Evolutionary conservation across 805 yeast species (phyloP), one percentile per base, ranked within the genome.

Genomic region (Saccharomycopsis malanga): DNA sequence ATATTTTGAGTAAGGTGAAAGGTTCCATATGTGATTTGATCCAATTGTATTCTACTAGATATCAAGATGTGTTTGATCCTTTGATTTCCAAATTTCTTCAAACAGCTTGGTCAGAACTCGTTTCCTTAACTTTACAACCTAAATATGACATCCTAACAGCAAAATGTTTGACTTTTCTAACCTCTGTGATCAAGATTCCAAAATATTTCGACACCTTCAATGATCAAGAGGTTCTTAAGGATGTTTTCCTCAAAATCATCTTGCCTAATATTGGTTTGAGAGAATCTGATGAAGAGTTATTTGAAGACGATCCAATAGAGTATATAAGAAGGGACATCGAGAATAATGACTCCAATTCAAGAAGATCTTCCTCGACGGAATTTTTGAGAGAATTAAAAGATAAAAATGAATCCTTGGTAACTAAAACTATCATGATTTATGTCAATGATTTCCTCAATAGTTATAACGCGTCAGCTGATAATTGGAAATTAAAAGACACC

Each of bases 221-320:
- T 54, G 74, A 66, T 51, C 81, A 76, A 30, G 74, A 73, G 34
- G 77, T 82, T 1, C 67, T 93, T 57, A 77, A 79, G 54, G 88
- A 84, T 60, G 76, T 93, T 42, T 77, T 89, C 3, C 86, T 83
- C 57, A 82, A 84, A 56, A 83, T 93, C 53, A 79, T 93, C 44
- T 71, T 93, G 53, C 98, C 98, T 34, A 93, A 93, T 62, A 79
- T 89, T 56, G 75, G 81, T 9, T 73, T 93, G 50, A 79, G 98
- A 58, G 91, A 84, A 48, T 72, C 83, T 1, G 99, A 93, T 61
- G 87, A 87, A 58, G 98, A 94, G 63, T 64, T 82, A 52, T 91
- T 93, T 63, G 98, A 93, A 64, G 98, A 93, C 65, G 98, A 93
- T 61, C 98, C 98, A 32, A 83, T 93, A 46, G 94, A 87, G 58